A percentile compares a stretch with the other conserved stretches of the same genome.
phyloP scores from a whole-genome alignment of 2,329 filamentous ascomycete genomes.

The Onygena corvina region DNA sequence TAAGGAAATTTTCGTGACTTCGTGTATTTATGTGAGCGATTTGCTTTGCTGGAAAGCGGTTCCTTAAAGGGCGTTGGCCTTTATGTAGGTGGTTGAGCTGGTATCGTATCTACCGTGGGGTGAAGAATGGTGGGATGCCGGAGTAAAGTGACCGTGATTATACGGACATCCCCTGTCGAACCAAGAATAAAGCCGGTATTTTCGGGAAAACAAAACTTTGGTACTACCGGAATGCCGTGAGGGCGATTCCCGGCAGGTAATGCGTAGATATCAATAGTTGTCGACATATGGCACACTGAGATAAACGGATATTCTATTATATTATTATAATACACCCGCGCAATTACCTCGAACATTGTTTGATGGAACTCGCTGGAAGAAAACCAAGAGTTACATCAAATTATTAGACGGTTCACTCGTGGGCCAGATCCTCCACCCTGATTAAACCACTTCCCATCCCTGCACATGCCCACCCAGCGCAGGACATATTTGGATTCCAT shows the following conservation, averaged over 20 bases:
- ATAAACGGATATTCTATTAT: no score
- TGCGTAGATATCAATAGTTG: no score
- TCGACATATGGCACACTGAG: no score
- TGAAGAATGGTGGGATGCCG: neutral
- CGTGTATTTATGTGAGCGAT: no score
- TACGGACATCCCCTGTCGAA: neutral
- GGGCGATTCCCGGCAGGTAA: no score
- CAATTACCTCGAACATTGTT: no score
- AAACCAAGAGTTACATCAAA: no score
- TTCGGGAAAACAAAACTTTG: neutral
- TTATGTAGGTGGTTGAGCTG: neutral
- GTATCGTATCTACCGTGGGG: neutral
- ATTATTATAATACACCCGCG: no score
- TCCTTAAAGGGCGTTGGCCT: neutral
- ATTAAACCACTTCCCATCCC: slow-evolving; percentile 56
- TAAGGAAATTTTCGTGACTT: no score
- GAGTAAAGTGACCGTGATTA: neutral
- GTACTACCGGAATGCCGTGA: no score
- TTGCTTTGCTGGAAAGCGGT: neutral
- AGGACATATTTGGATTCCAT: slow-evolving; percentile 58
- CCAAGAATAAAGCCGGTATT: neutral
- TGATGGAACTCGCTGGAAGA: no score
- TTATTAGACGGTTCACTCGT: neutral
- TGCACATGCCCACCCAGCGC: slow-evolving; percentile 54
- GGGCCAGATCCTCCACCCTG: slow-evolving; percentile 53